Percentiles rank a stretch among this genome's conserved stretches.
These are phyloP conservation scores for Gynandropsis gynandra DNA, from an alignment of 345 rosid species.

Conservation along the genomic window DNA sequence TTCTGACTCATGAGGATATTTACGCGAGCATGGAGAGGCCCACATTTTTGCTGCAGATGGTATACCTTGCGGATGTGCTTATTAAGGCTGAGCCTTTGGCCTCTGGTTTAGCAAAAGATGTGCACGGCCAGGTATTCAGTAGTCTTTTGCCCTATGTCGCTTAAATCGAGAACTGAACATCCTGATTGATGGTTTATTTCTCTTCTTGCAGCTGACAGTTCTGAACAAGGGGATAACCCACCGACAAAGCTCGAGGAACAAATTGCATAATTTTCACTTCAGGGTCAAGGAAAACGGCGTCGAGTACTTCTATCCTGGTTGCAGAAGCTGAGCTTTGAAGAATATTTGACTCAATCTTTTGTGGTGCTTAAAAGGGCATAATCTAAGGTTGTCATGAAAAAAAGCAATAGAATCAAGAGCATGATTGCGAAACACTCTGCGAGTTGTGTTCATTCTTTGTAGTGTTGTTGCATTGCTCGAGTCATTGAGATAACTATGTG, in stretches of 20 bases:
- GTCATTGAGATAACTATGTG: no score
- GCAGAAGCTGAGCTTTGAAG: constrained; percentile 25
- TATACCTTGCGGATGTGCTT: constrained; percentile 66
- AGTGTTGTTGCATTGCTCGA: no score
- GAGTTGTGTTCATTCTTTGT: no score
- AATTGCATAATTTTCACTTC: constrained; percentile 67
- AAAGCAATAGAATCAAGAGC: no score
- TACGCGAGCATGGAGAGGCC: constrained; percentile 52
- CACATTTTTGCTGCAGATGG: constrained; percentile 44
- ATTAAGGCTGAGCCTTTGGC: constrained; percentile 77
- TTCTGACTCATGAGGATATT: constrained; percentile 72
- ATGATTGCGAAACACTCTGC: no score
- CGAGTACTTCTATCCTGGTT: constrained; percentile 81
- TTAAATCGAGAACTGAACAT: background rate
- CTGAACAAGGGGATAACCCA: constrained; percentile 36
- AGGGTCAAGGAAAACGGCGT: constrained; percentile 64
- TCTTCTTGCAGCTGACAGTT: constrained; percentile 51
- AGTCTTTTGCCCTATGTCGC: background rate
- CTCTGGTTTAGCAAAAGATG: constrained; percentile 88
- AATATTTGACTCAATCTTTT: no score
- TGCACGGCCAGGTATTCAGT: constrained; percentile 76
- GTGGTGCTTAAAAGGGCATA: no score
- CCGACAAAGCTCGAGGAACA: constrained; percentile 36
- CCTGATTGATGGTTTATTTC: constrained; percentile 1
- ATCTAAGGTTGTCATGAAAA: no score